These are phyloP conservation scores for Nymphaea colorata DNA, from an alignment of 164 flowering plant genomes.

Conservation along the genomic window DNA sequence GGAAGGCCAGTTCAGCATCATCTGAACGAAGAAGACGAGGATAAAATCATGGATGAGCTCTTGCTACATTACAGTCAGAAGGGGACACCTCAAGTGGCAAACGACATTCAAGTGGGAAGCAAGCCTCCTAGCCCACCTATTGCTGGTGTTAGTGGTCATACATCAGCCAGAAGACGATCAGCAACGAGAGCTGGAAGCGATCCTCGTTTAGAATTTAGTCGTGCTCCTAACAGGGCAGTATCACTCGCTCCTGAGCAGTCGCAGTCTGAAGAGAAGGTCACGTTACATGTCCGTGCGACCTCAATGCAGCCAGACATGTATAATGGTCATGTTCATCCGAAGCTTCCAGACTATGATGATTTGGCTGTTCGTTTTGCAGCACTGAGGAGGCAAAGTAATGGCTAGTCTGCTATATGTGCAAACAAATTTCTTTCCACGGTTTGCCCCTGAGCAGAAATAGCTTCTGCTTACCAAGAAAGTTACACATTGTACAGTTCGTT, in stretches of 20 bases:
- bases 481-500: too few species aligned
- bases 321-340: constrained; percentile 30
- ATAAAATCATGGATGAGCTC: constrained; percentile 55
- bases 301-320: constrained; percentile 39
- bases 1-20: constrained; percentile 4
- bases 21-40: constrained; percentile 46
- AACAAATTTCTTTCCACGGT: neutral
- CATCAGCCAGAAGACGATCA: constrained; percentile 2
- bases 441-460: neutral
- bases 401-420: neutral
- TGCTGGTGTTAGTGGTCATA: constrained; percentile 9
- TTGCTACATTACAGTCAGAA: constrained; percentile 73
- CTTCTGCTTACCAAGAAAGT: too few species aligned
- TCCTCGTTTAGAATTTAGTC: constrained; percentile 12
- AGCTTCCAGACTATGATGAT: constrained; percentile 51
- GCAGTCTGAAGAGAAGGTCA: constrained; percentile 22
- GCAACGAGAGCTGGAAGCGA: constrained; percentile 11
- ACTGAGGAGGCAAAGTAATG: constrained; percentile 27
- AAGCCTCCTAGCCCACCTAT: constrained; percentile 15
- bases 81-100: constrained; percentile 29
- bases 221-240: constrained; percentile 32
- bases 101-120: constrained; percentile 19
- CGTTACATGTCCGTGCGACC: constrained; percentile 41
- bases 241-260: constrained; percentile 63
- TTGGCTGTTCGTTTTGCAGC: constrained; percentile 56